Percentiles rank a stretch among this genome's conserved stretches.
These are phyloP conservation scores for Daldinia grandis DNA, from an alignment of 495 filamentous ascomycete species.

Conservation along the genomic window DNA sequence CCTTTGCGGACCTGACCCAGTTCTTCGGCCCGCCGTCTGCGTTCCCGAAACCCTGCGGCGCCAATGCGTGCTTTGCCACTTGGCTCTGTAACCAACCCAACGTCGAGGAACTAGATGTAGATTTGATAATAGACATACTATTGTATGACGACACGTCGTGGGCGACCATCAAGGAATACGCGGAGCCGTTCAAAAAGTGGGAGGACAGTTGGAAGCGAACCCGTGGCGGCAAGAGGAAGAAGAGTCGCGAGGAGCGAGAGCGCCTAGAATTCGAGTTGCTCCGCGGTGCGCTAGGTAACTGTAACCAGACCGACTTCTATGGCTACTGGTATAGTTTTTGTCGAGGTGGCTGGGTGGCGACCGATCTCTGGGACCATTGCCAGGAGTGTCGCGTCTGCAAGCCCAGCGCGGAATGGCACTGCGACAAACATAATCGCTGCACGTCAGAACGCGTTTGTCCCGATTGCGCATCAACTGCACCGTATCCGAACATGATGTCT, in stretches of 20 bases:
- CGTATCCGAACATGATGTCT: constrained; percentile 38
- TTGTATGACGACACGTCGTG: constrained; percentile 45
- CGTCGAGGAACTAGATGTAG: constrained; percentile 43
- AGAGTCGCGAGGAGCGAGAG: constrained; percentile 40
- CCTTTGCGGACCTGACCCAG: constrained; percentile 41
- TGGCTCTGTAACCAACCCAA: constrained; percentile 46
- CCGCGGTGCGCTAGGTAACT: constrained; percentile 41
- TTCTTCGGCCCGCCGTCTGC: constrained; percentile 41
- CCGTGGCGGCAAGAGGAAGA: constrained; percentile 40
- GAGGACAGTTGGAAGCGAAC: constrained; percentile 44
- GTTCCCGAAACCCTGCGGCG: constrained; percentile 42
- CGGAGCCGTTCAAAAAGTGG: constrained; percentile 43
- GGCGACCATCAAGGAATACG: constrained; percentile 38
- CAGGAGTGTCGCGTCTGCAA: constrained; percentile 43
- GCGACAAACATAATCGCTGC: constrained; percentile 42
- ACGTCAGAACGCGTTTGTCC: constrained; percentile 38
- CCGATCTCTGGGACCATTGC: constrained; percentile 40
- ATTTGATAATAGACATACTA: constrained; percentile 46
- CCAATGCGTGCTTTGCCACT: constrained; percentile 45
- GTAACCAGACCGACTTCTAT: constrained; percentile 40
- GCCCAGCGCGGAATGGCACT: constrained; percentile 43
- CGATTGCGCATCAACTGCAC: constrained; percentile 28
- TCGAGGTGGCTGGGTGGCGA: constrained; percentile 36
- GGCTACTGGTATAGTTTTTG: constrained; percentile 47
- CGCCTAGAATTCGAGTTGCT: constrained; percentile 45